Evolutionary conservation across 202 grass and related monocot genomes (phyloP), one percentile per base, ranked within the genome.

Genomic region (Schoenoplectus triqueter): DNA sequence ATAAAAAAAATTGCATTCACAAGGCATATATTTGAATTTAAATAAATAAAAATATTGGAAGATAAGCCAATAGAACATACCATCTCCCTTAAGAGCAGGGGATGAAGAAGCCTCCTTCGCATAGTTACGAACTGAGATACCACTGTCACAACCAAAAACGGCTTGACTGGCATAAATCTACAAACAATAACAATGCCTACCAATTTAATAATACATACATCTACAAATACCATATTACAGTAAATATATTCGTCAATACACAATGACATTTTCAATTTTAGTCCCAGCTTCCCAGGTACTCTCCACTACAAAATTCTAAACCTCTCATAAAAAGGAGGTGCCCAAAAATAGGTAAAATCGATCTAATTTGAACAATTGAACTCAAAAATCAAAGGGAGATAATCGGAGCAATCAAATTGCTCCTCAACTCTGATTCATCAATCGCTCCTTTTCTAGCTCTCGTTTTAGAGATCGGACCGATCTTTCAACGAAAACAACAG

Each of bases 1-100:
- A 39, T 11, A 39, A 66, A 7, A 11, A 31, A 66, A 39, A 66
- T 66, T 2, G n/a, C 8, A n/a, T 7, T 1, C 5, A 11, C n/a
- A n/a, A 44, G 66, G 11, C 39, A 31, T 31, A 69, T 2, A 7
- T 69, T n/a, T 15, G 40, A 6, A 18, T 1, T 44, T 48, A 20
- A 51, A 51, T 20, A 73, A 15, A 56, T 50, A 50, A 73, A 31
- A 7, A 15, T 57, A 14, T 14, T 14, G 10, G 6, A 40, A 40
- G 20, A 77, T 56, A 6, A 21, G 20, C 11, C 0, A 2, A 77
- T 31, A 57, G 55, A 7, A 8, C 73, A 10, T 92, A 99, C 97
- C 90, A 88, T 99, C 97, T 59, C 96, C 96, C 5, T 59, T 94
- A 41, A 91, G 84, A 66, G 91, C 83, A 80, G 89, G 85, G 20